Conservation (phyloP, 1,284 basidiomycete species). For the Erythrobasidium hasegawianum region DNA sequence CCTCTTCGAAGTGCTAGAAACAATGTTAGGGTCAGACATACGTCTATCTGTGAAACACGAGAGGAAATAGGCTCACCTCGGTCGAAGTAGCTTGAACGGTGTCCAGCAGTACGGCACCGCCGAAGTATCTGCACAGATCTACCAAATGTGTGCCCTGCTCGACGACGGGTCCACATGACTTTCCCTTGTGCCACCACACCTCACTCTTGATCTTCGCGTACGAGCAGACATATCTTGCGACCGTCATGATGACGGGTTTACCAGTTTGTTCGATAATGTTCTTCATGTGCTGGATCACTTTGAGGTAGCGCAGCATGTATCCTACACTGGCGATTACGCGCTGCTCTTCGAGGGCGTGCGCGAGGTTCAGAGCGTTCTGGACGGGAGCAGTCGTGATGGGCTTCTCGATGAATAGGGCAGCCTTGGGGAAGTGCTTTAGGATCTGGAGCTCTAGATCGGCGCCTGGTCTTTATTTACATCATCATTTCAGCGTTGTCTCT, state of each 20-base stretch:
- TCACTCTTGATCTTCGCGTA: conserved; percentile 78
- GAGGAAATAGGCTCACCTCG: conserved; percentile 32
- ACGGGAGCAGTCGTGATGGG: conserved; percentile 44
- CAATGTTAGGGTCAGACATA: neutral
- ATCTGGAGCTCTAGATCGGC: conserved; percentile 87
- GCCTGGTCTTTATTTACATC: conserved; percentile 57
- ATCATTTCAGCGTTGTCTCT: neutral
- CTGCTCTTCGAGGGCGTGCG: conserved; percentile 84
- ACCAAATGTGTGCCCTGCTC: conserved; percentile 89
- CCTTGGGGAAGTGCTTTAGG: conserved; percentile 73
- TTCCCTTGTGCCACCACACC: conserved; percentile 94
- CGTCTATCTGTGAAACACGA: conserved; percentile 65
- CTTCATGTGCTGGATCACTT: conserved; percentile 97
- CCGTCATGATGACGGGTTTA: conserved; percentile 93
- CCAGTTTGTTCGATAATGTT: conserved; percentile 90
- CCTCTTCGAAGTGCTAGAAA: conserved; percentile 74
- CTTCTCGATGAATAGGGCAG: conserved; percentile 46
- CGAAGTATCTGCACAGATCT: conserved; percentile 73
- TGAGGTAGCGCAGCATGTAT: conserved; percentile 85
- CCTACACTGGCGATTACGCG: conserved; percentile 85
- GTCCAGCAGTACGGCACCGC: conserved; percentile 87
- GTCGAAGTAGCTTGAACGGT: conserved; percentile 59
- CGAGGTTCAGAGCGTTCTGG: conserved; percentile 55
- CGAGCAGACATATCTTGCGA: conserved; percentile 91
- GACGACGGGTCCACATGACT: conserved; percentile 83